Percentiles rank a stretch among this genome's conserved stretches.
These are phyloP conservation scores for Nitzschia inconspicua DNA, from an alignment of 108 stramenopile genomes.

Conservation along the genomic window DNA sequence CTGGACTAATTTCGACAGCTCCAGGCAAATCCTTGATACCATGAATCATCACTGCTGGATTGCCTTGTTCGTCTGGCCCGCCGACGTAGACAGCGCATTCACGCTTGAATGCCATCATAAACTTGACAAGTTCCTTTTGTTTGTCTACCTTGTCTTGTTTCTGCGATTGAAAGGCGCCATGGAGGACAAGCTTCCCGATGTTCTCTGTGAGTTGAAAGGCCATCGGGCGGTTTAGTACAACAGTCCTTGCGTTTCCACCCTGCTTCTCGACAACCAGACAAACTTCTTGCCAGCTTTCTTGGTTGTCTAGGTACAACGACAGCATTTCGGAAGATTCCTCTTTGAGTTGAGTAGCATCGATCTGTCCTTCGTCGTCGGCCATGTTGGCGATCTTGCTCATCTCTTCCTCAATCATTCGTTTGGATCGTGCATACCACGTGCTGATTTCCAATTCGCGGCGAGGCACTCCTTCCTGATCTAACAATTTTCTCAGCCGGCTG, in stretches of 20 bases:
- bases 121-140: conserved; percentile 36
- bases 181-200: conserved; percentile 50
- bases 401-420: conserved; percentile 46
- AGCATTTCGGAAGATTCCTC: conserved; percentile 54
- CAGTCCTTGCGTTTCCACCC: conserved; percentile 33
- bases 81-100: conserved; percentile 77
- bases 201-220: conserved; percentile 67
- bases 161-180: conserved; percentile 43
- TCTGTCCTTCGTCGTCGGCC: conserved; percentile 49
- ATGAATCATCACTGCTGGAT: conserved; percentile 65
- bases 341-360: conserved; percentile 42
- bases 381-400: conserved; percentile 41
- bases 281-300: conserved; percentile 81
- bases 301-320: conserved; percentile 63
- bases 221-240: conserved; percentile 83
- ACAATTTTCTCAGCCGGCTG: conserved; percentile 30
- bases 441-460: conserved; percentile 23
- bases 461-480: conserved; percentile 11
- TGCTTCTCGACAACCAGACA: conserved; percentile 60
- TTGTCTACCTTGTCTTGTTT: conserved; percentile 7
- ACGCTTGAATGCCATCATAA: conserved; percentile 62
- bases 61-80: conserved; percentile 68
- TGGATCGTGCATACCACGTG: conserved; percentile 55
- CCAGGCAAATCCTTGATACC: conserved; percentile 71
- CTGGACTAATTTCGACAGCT: conserved; percentile 64